Conservation (phyloP, 1,139 yeast genomes). For the Yamadazyma atmosphaerica region DNA sequence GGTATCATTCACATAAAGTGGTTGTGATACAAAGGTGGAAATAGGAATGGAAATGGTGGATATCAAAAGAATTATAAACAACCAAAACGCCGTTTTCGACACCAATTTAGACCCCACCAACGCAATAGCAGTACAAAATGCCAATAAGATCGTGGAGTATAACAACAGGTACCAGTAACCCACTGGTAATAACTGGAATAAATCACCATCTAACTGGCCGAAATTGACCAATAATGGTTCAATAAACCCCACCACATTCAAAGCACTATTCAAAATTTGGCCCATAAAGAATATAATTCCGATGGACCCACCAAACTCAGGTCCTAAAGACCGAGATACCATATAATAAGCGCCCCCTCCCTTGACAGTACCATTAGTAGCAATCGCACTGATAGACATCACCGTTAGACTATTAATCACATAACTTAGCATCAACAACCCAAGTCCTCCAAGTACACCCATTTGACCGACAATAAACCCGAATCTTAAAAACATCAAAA, state of each 20-base stretch:
- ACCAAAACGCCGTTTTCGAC: slow-evolving; percentile 75
- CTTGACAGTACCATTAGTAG: slow-evolving; percentile 79
- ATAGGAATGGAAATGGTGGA: slow-evolving; percentile 84
- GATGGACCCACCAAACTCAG: slow-evolving; percentile 83
- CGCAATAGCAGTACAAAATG: slow-evolving; percentile 75
- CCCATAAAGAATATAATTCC: slow-evolving; percentile 78
- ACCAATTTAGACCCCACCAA: slow-evolving; percentile 82
- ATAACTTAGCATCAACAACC: slow-evolving; percentile 60
- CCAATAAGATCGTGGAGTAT: slow-evolving; percentile 66
- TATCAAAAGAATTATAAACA: slow-evolving; percentile 66
- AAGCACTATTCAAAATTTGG: slow-evolving; percentile 70
- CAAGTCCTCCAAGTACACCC: slow-evolving; percentile 66
- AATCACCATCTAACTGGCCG: slow-evolving; percentile 57
- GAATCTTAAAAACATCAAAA: slow-evolving; percentile 76
- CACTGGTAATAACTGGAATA: slow-evolving; percentile 48
- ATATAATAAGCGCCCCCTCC: slow-evolving; percentile 87
- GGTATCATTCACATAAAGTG: slow-evolving; percentile 44
- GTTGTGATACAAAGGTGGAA: slow-evolving; percentile 64
- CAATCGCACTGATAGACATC: slow-evolving; percentile 72
- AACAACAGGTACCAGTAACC: slow-evolving; percentile 58
- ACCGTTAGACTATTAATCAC: slow-evolving; percentile 68
- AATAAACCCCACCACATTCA: slow-evolving; percentile 78
- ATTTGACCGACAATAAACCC: slow-evolving; percentile 80
- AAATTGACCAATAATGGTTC: slow-evolving; percentile 74
- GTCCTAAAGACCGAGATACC: slow-evolving; percentile 78